Base-by-base conservation (phyloP, 257 asterid species). In the Plectranthus barbatus region DNA sequence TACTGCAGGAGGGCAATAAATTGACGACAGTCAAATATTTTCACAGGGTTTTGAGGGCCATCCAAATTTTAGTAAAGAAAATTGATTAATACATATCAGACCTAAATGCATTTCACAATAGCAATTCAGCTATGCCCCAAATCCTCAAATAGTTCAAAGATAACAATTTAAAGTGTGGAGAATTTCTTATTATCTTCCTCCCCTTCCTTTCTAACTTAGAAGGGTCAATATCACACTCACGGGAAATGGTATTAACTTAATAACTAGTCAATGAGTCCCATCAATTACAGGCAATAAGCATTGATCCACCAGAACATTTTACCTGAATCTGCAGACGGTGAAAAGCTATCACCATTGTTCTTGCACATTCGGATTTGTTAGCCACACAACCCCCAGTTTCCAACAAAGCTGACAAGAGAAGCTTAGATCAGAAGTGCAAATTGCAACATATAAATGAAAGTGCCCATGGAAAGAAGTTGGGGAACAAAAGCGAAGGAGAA, bases 321-420 rank as follows among this genome's bases (percentile, higher is more conserved):
- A 88, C 96, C 95, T 33, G 91, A 69, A 71, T 42, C 49, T 5
- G 85, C 52, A 73, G 44, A 48, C 40, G 81, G 9, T 41, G 83
- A 21, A 66, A 84, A 37, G 56, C 73, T 87, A 61, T 74, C 69
- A 49, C 61, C 80, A 68, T 26, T 53, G n/a, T 37, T 48, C 64
- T 74, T 84, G 79, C 95, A 88, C 60, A 65, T 54, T 68, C 61
- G 73, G 15, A 80, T 69, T 83, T 88, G 96, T 74, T 72, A 60
- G 65, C 96, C 96, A 71, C 96, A 88, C 80, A 88, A 74, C 37
- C 74, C 88, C 66, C 86, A 93, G 74, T 88, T 88, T 51, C 96
- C 96, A 52, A 82, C 74, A 69, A 82, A 88, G 63, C 96, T 88
- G 86, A n/a, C n/a, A n/a, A n/a, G n/a, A n/a, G n/a, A n/a, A n/a